phyloP scores from a whole-genome alignment of 2,329 filamentous ascomycete genomes.

The Passalora sequoiae region DNA sequence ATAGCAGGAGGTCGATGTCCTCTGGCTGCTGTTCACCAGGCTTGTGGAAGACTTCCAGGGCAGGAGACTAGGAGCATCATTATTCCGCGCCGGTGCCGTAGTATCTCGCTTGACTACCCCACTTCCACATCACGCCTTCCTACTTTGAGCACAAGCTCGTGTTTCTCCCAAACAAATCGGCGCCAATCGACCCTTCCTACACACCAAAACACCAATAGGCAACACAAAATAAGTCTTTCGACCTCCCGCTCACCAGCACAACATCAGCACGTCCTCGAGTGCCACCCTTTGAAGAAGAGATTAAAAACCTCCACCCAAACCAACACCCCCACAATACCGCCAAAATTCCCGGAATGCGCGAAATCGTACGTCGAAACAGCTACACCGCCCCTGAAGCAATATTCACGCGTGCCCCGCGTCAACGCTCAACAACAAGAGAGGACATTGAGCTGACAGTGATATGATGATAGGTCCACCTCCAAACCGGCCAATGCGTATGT shows the following conservation, averaged over 20 bases:
- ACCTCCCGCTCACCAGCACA: too few species aligned
- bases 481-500: slow-evolving; percentile 99
- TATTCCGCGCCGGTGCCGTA: too few species aligned
- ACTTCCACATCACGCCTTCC: too few species aligned
- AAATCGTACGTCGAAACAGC: slow-evolving; percentile 56
- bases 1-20: background rate
- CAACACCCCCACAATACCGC: slow-evolving; percentile 23
- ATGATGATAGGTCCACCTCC: slow-evolving; percentile 82
- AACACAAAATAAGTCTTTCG: too few species aligned
- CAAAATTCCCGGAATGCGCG: slow-evolving; percentile 54
- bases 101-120: too few species aligned
- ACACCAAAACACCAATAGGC: too few species aligned
- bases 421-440: slow-evolving; percentile 35
- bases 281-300: slow-evolving; percentile 4
- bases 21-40: too few species aligned
- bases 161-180: slow-evolving; percentile 5
- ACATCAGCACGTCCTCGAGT: slow-evolving; percentile 14
- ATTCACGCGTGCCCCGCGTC: slow-evolving; percentile 43
- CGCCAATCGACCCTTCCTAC: too few species aligned
- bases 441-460: slow-evolving; percentile 53
- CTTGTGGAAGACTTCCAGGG: too few species aligned
- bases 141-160: too few species aligned
- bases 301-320: slow-evolving; percentile 16
- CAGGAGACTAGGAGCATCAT: too few species aligned
- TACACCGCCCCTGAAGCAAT: slow-evolving; percentile 21